phyloP scores from a whole-genome alignment of 345 rosid genomes.

The Euphorbia lathyris region DNA sequence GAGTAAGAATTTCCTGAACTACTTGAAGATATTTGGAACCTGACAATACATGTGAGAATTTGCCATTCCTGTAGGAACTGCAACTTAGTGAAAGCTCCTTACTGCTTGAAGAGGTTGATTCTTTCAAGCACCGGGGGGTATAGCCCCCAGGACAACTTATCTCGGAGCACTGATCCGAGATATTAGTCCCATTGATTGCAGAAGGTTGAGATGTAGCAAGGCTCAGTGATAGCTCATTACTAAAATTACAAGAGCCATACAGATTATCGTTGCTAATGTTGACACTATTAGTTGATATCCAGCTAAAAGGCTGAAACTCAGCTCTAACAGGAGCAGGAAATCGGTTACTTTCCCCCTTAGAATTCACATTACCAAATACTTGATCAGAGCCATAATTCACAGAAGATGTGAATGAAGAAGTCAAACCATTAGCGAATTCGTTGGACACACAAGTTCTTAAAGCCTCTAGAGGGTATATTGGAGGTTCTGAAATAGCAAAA shows the following conservation, averaged over 20 bases:
- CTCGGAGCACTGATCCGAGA: constrained; percentile 58
- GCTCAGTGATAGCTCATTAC: constrained; percentile 72
- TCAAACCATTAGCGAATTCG: constrained; percentile 30
- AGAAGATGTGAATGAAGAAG: constrained; percentile 30
- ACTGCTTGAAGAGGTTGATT: constrained; percentile 42
- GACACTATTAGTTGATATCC: constrained; percentile 40
- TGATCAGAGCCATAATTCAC: constrained; percentile 33
- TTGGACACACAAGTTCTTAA: constrained; percentile 24
- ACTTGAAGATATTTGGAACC: constrained; percentile 71
- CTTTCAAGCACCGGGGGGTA: constrained; percentile 32
- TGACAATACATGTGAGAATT: constrained; percentile 38
- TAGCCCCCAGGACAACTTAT: constrained; percentile 31
- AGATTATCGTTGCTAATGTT: constrained; percentile 27
- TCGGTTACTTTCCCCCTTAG: constrained; percentile 32
- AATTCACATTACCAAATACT: constrained; percentile 26
- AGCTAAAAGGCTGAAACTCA: constrained; percentile 44
- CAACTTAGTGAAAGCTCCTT: constrained; percentile 52
- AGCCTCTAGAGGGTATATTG: constrained; percentile 34
- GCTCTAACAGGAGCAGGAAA: constrained; percentile 33
- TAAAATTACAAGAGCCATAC: constrained; percentile 30
- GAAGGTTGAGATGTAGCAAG: constrained; percentile 56
- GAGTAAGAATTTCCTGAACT: constrained; percentile 80
- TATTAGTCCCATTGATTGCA: constrained; percentile 23
- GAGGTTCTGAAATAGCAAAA: constrained; percentile 24
- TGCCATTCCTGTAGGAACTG: constrained; percentile 33